Percentiles rank a stretch among this genome's conserved stretches.
phyloP scores from a whole-genome alignment of 768 basidiomycete species.

The Mycena maculata region DNA sequence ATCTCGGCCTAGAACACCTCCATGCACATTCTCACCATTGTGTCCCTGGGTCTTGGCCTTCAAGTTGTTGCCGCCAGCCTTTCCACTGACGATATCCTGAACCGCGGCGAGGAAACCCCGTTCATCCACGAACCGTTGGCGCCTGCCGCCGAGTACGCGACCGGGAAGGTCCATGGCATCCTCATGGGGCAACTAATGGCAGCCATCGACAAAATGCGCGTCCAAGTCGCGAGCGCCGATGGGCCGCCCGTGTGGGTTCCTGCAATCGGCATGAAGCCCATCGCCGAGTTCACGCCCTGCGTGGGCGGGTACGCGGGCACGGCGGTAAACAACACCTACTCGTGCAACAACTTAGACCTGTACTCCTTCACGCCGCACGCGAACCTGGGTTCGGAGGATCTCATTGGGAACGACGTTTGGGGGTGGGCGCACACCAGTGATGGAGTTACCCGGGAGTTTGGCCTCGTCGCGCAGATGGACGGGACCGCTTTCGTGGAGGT shows the following conservation, averaged over 20 bases:
- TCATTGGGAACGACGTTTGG: slow-evolving; percentile 30
- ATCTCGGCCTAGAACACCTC: background rate
- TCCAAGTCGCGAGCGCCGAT: slow-evolving; percentile 2
- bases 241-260: slow-evolving; percentile 11
- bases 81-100: background rate
- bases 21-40: background rate
- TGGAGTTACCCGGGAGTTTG: slow-evolving; percentile 19
- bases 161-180: slow-evolving; percentile 22
- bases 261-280: slow-evolving; percentile 3
- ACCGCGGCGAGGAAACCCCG: slow-evolving; percentile 28
- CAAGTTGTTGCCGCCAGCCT: background rate
- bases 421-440: slow-evolving; percentile 24
- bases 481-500: slow-evolving; percentile 31
- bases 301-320: slow-evolving; percentile 20
- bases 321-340: slow-evolving; percentile 25
- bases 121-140: slow-evolving; percentile 29
- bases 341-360: slow-evolving; percentile 28
- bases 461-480: slow-evolving; percentile 25
- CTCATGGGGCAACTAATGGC: slow-evolving; percentile 22
- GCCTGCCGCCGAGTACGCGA: slow-evolving; percentile 19
- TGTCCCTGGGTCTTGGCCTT: background rate
- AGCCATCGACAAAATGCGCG: slow-evolving; percentile 20
- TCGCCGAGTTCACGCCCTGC: slow-evolving; percentile 28
- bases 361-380: slow-evolving; percentile 31
- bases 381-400: slow-evolving; percentile 19